Evolutionary conservation across 805 yeast genomes (phyloP).

Genomic region (Candida sithepensis): DNA sequence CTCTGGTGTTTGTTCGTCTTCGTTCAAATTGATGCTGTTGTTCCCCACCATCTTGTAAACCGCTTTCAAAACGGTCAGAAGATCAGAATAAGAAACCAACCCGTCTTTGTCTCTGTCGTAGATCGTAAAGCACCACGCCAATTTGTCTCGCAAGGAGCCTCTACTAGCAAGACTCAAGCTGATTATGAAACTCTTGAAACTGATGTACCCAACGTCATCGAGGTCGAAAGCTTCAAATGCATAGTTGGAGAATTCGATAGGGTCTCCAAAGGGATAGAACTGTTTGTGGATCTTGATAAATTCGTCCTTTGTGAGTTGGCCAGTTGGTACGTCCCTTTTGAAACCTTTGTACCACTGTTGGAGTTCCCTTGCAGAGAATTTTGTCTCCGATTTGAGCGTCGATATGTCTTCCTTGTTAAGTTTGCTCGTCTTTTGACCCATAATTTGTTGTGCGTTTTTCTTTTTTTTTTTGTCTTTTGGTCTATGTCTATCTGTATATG

Average conservation of each 20-base stretch:
- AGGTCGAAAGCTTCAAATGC: slow-evolving; percentile 87
- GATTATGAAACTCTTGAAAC: slow-evolving; percentile 87
- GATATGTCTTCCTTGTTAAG: slow-evolving; percentile 86
- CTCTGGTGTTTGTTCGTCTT: slow-evolving; percentile 91
- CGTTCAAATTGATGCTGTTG: slow-evolving; percentile 76
- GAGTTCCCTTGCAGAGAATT: slow-evolving; percentile 87
- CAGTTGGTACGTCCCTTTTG: slow-evolving; percentile 87
- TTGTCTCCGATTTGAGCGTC: slow-evolving; percentile 77
- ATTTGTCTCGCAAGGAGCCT: slow-evolving; percentile 79
- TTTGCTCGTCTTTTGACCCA: slow-evolving; percentile 96
- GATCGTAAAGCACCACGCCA: slow-evolving; percentile 84
- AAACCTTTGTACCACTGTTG: slow-evolving; percentile 99
- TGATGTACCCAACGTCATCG: slow-evolving; percentile 75
- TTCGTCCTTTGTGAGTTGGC: slow-evolving; percentile 81
- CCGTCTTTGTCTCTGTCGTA: slow-evolving; percentile 86
- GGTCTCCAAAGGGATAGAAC: slow-evolving; percentile 98
- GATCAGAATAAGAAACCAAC: slow-evolving; percentile 67
- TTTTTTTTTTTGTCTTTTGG: too few relatives aligned
- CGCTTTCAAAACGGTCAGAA: slow-evolving; percentile 74
- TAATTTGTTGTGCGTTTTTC: slow-evolving; percentile 32
- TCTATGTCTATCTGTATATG: too few relatives aligned
- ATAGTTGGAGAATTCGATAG: slow-evolving; percentile 83
- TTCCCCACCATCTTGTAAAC: slow-evolving; percentile 95
- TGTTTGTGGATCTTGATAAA: slow-evolving; percentile 91
- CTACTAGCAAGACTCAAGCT: slow-evolving; percentile 85